Evolutionary conservation across 108 stramenopile genomes (phyloP), one percentile per base, ranked within the genome.

Genomic region (Stephanodiscus triporus): DNA sequence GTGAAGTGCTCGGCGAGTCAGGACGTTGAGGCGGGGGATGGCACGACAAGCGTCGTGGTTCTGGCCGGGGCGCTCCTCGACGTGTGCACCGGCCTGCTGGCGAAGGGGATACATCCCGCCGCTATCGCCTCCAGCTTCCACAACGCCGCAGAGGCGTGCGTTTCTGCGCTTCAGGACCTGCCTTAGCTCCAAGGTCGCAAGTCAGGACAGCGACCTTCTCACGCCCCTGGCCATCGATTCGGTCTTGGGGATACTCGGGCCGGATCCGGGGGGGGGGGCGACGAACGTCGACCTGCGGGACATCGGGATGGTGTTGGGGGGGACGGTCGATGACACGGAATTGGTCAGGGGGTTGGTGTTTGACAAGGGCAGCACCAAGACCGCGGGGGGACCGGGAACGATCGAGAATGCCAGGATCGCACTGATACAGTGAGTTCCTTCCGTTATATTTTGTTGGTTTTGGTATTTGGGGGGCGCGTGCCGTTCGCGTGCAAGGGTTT

Each of bases 311-410:
- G 97, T 97, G 84, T 66, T 98, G 68, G 99, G 99, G 9, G 99
- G 98, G 8, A 99, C 99, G 19, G 91, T 99, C 56, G 99, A 99
- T 70, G 99, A 99, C 79, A 97, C 98, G 22, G 99, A 99, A 86
- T 88, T 99, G 43, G 95, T 99, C 17, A 37, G 86, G 45, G 98
- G 99, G 7, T 84, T 99, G 29, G 98, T 99, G 14, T 91, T 99
- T 66, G 84, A 92, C 75, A 97, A 97, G 88, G 96, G 97, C 3
- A 82, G 89, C 4, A 89, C 91, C 73, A 95, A 98, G 77, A 86
- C 94, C 27, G 95, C 97, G 5, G 97, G 97, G 40, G 98, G 97
- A n/a, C 99, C 99, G 24, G 80, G 88, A 63, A 76, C 72, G 66
- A 85, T 99, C 73, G 84, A 85, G 45, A 90, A 98, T 70, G 99